phyloP scores from a whole-genome alignment of 1,284 basidiomycete genomes.

The Chiua sp. region DNA sequence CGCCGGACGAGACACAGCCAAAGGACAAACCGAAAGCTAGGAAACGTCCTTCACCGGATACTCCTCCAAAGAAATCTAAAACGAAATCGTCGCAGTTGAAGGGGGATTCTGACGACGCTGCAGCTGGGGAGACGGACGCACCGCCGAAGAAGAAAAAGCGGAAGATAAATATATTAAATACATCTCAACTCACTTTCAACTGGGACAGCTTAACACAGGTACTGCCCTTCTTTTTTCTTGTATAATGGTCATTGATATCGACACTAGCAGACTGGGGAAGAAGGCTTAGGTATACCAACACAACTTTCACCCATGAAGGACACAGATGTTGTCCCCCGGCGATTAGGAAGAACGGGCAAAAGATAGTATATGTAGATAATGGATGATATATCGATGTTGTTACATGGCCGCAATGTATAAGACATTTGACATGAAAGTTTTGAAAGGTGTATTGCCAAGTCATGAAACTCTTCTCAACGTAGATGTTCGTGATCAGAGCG shows the following conservation, averaged over 20 bases:
- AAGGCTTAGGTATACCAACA: constrained; percentile 62
- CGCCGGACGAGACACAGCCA: constrained; percentile 16
- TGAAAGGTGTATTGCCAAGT: constrained; percentile 58
- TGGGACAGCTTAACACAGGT: constrained; percentile 47
- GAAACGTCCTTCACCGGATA: constrained; percentile 27
- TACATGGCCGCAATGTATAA: neutral
- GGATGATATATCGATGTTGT: neutral
- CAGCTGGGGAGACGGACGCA: constrained; percentile 28
- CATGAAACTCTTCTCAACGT: constrained; percentile 86
- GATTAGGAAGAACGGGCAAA: constrained; percentile 40
- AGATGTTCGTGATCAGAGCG: constrained; percentile 69
- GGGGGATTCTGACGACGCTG: constrained; percentile 17
- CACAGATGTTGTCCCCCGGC: constrained; percentile 50
- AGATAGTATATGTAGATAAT: constrained; percentile 13
- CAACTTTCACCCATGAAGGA: constrained; percentile 67
- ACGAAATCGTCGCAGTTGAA: constrained; percentile 17
- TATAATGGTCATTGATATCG: constrained; percentile 1
- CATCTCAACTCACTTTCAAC: constrained; percentile 47
- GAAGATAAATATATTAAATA: constrained; percentile 62
- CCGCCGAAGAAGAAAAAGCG: constrained; percentile 60
- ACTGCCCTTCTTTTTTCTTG: constrained; percentile 5
- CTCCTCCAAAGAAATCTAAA: constrained; percentile 23
- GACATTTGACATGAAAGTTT: neutral
- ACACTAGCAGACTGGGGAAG: constrained; percentile 32
- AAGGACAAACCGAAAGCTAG: constrained; percentile 30